phyloP scores from a whole-genome alignment of 148 eudicot genomes.

The Limonium bicolor region DNA sequence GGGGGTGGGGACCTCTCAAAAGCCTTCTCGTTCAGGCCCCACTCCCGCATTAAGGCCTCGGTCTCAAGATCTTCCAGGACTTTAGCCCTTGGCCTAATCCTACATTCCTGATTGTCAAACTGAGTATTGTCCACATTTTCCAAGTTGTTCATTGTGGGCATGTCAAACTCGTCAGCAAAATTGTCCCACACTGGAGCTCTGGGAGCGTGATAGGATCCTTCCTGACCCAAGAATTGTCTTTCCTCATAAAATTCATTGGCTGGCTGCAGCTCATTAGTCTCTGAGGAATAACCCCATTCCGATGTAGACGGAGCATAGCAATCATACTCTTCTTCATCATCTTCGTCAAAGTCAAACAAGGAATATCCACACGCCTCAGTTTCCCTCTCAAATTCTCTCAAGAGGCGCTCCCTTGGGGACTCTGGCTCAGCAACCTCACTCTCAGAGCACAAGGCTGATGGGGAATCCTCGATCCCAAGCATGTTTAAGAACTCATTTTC shows the following conservation, averaged over 20 bases:
- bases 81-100: constrained; percentile 37
- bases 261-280: not conserved
- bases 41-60: constrained; percentile 53
- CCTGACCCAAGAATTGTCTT: constrained; percentile 1
- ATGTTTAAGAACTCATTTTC: constrained; percentile 50
- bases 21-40: constrained; percentile 49
- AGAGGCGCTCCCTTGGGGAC: constrained; percentile 53
- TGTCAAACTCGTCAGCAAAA: constrained; percentile 21
- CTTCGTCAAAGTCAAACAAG: constrained; percentile 23
- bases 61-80: constrained; percentile 63
- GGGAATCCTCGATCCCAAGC: constrained; percentile 30
- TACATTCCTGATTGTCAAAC: constrained; percentile 10
- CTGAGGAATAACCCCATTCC: constrained; percentile 1
- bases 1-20: constrained; percentile 44
- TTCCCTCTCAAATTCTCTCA: constrained; percentile 50
- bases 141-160: constrained; percentile 10
- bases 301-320: constrained; percentile 6
- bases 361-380: constrained; percentile 24
- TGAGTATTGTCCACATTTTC: constrained; percentile 12
- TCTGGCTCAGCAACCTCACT: constrained; percentile 30
- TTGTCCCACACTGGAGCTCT: constrained; percentile 16
- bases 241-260: not conserved
- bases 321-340: constrained; percentile 21
- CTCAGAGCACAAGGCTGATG: constrained; percentile 13
- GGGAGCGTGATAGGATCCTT: constrained; percentile 13